phyloP scores from a whole-genome alignment of 768 basidiomycete species.

The Mycena latifolia region DNA sequence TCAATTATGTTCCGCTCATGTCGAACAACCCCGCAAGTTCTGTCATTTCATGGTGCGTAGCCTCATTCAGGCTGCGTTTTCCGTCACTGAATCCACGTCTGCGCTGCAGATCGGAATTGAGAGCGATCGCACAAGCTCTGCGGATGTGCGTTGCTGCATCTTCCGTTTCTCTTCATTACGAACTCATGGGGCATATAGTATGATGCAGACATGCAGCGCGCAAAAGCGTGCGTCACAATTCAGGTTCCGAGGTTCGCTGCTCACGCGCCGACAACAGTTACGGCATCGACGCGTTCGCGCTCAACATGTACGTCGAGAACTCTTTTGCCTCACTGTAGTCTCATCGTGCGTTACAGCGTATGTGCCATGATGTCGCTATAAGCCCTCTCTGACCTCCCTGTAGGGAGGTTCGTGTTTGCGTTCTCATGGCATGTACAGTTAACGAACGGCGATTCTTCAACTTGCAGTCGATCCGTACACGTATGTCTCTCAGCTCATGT shows the following conservation, averaged over 20 bases:
- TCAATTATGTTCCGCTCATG: neutral
- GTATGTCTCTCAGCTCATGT: slow-evolving; percentile 1
- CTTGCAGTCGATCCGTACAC: slow-evolving; percentile 52
- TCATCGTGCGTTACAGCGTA: slow-evolving; percentile 5
- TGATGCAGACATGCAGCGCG: slow-evolving; percentile 32
- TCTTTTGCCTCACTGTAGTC: neutral
- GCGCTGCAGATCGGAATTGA: slow-evolving; percentile 31
- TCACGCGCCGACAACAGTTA: slow-evolving; percentile 1
- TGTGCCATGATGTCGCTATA: neutral
- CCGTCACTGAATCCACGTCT: neutral
- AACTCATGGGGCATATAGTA: slow-evolving; percentile 8
- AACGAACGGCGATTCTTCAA: neutral
- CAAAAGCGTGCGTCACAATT: slow-evolving; percentile 19
- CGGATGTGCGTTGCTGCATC: slow-evolving; percentile 20
- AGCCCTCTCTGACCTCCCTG: slow-evolving; percentile 1
- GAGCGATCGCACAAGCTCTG: slow-evolving; percentile 27
- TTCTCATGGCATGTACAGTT: neutral
- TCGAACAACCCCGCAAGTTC: slow-evolving; percentile 6
- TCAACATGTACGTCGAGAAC: slow-evolving; percentile 43
- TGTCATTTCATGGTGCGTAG: slow-evolving; percentile 27
- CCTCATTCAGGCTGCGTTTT: neutral
- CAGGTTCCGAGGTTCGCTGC: neutral
- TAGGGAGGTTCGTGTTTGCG: slow-evolving; percentile 22
- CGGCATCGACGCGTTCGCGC: slow-evolving; percentile 54
- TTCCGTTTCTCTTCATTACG: neutral